Evolutionary conservation across 768 basidiomycete genomes (phyloP), one percentile per base, ranked within the genome.

Genomic region (Termitomyces sp.): DNA sequence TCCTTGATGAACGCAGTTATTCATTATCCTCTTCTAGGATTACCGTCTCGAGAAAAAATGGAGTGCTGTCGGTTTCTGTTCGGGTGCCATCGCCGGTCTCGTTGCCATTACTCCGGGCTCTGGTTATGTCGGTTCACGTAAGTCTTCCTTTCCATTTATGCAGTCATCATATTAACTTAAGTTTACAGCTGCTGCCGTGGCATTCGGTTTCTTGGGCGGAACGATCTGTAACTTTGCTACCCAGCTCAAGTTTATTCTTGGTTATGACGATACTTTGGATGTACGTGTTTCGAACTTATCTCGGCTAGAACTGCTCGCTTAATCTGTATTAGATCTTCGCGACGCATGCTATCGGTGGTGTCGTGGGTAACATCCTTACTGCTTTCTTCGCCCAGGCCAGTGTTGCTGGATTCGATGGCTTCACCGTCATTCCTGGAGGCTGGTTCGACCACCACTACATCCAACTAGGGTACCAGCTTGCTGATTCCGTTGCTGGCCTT

Each of bases 141-240:
- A 62, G 85, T 77, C 27, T 23, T 17, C 21, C 9, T 42, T 16
- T 35, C 52, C 44, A 19, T 31, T 45, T 6, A 37, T 8, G 31
- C n/a, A 4, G 19, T 31, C 45, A 29, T 35, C 37, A 23, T 37
- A n/a, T n/a, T n/a, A n/a, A n/a, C 40, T 41, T 25, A 57, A 14
- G 16, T 1, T 43, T 31, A 54, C 32, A 83, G 85, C 91, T 17
- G 94, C 96, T 19, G 78, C 92, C 3, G 86, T 96, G 5, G 77
- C 87, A 1, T 95, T 92, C 67, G 96, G 96, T 40, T 79, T 95
- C 62, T 75, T 92, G 65, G 90, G 87, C 0, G 91, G 91, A 17
- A 89, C 87, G 0, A 62, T 86, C 2, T 97, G 92, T 77, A 98
- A 98, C 73, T 93, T 92, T 70, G 91, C 93, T n/a, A 98, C 96